Percentiles rank a stretch among this genome's conserved stretches.
Conservation (phyloP, 108 stramenopile species). For the Skeletonema marinoi region DNA sequence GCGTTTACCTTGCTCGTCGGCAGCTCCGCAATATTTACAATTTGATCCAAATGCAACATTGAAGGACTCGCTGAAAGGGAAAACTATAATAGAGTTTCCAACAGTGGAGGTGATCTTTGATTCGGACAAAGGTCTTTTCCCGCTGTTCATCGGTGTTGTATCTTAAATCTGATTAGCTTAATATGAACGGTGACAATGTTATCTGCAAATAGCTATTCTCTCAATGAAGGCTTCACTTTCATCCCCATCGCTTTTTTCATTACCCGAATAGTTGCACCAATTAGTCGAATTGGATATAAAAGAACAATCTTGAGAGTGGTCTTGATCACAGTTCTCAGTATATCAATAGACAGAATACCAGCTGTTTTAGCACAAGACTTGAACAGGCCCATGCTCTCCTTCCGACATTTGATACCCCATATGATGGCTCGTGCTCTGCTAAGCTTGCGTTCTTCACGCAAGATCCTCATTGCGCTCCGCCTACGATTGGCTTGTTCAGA, state of each 20-base stretch:
- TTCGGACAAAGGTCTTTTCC: conserved; percentile 18
- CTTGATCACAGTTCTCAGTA: conserved; percentile 14
- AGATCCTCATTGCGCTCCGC: conserved; percentile 66
- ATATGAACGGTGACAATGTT: neutral
- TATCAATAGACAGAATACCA: conserved; percentile 44
- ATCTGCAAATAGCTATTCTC: conserved; percentile 14
- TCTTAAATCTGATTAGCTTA: neutral
- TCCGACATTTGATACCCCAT: conserved; percentile 58
- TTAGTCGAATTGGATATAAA: conserved; percentile 40
- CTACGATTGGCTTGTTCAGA: conserved; percentile 75
- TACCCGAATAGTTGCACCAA: conserved; percentile 12
- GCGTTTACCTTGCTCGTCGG: conserved; percentile 61
- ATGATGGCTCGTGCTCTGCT: conserved; percentile 46
- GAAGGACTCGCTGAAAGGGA: conserved; percentile 43
- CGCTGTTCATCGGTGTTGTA: conserved; percentile 35
- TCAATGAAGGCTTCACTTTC: conserved; percentile 37
- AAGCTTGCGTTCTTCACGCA: conserved; percentile 58
- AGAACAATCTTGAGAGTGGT: conserved; percentile 33
- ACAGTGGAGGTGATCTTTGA: conserved; percentile 60
- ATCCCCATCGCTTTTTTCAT: conserved; percentile 32
- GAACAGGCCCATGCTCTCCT: conserved; percentile 42
- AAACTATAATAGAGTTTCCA: conserved; percentile 76
- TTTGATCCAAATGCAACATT: conserved; percentile 47
- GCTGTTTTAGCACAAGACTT: conserved; percentile 37
- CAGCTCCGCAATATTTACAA: conserved; percentile 53